Percentiles rank a stretch among this genome's conserved stretches.
These are phyloP conservation scores for Betula pendula DNA, from an alignment of 306 rosid genomes.

Conservation along the genomic window DNA sequence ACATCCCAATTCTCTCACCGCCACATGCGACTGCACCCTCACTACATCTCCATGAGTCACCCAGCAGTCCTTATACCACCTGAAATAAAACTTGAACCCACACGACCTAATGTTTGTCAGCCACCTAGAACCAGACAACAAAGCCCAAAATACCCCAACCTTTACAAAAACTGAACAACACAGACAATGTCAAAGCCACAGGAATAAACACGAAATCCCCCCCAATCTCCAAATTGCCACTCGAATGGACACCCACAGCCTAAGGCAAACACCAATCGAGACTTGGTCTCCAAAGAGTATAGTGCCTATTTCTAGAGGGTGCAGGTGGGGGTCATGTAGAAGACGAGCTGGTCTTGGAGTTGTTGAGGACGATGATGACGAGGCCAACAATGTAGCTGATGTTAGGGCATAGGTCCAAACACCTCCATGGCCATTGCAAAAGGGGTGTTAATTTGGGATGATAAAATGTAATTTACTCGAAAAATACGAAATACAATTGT, in stretches of 20 bases:
- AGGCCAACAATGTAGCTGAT: constrained; percentile 69
- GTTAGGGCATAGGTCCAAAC: constrained; percentile 73
- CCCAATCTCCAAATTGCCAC: neutral
- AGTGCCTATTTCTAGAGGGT: constrained; percentile 50
- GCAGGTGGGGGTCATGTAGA: constrained; percentile 79
- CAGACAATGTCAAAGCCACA: neutral
- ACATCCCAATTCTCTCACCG: too few relatives aligned
- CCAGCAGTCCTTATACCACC: too few relatives aligned
- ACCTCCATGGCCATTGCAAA: neutral
- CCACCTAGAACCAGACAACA: too few relatives aligned
- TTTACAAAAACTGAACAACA: neutral
- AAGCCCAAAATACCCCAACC: neutral
- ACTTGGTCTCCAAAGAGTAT: constrained; percentile 68
- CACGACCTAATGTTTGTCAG: too few relatives aligned
- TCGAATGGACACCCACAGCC: neutral
- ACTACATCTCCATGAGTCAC: too few relatives aligned
- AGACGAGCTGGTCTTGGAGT: constrained; percentile 68
- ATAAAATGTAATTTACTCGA: neutral
- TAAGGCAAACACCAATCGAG: constrained; percentile 42
- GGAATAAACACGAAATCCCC: neutral
- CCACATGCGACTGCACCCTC: too few relatives aligned
- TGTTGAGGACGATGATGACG: constrained; percentile 72
- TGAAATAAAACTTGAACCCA: too few relatives aligned
- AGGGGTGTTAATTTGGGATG: neutral
- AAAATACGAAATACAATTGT: neutral